Conservation (phyloP, 345 rosid species). For the Hirschfeldia incana region DNA sequence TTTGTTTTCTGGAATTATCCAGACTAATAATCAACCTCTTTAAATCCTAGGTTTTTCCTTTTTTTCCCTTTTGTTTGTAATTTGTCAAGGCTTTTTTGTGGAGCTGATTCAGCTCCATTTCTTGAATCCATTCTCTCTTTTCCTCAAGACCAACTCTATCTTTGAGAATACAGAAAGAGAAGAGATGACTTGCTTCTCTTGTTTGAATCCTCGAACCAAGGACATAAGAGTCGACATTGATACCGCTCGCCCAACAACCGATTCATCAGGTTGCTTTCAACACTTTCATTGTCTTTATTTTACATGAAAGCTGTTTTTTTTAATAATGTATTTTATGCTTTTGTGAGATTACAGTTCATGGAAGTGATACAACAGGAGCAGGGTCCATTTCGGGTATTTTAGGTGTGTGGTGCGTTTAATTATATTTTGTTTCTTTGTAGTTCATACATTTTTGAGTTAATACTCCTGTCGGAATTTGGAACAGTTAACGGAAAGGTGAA, state of each 20-base stretch:
- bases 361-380: slow-evolving; percentile 41
- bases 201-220: slow-evolving; percentile 55
- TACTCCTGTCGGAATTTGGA: not conserved
- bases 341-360: slow-evolving; percentile 33
- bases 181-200: slow-evolving; percentile 84
- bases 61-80: not conserved
- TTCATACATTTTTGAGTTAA: not conserved
- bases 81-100: not conserved
- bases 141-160: not conserved
- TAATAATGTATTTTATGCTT: not conserved
- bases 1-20: slow-evolving; percentile 28
- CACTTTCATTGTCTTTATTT: not conserved
- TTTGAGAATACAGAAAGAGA: not conserved
- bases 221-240: slow-evolving; percentile 72
- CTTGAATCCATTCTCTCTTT: not conserved
- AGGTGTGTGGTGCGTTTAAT: slow-evolving; percentile 6
- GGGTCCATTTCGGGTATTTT: slow-evolving; percentile 38
- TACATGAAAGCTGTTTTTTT: not conserved
- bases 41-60: not conserved
- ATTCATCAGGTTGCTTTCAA: slow-evolving; percentile 50
- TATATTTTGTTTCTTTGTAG: not conserved
- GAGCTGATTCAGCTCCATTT: slow-evolving; percentile 31
- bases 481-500: slow-evolving; percentile 46
- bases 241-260: slow-evolving; percentile 45
- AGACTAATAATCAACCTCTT: slow-evolving; percentile 11